A percentile compares a stretch with the other conserved stretches of the same genome.
These are phyloP conservation scores for Amphirosellinia nigrospora DNA, from an alignment of 495 filamentous ascomycete genomes.

Conservation along the genomic window DNA sequence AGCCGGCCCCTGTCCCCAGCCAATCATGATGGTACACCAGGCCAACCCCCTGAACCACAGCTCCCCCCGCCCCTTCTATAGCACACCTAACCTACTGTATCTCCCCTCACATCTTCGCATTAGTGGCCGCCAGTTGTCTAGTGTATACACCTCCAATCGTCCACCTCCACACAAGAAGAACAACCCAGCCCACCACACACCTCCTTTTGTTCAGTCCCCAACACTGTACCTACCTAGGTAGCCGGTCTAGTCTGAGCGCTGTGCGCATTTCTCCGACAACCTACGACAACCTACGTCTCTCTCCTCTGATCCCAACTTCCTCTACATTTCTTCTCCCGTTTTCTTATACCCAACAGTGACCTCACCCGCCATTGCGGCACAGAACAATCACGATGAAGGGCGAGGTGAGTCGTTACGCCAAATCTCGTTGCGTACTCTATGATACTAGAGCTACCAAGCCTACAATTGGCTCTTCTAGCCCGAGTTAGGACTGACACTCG, in stretches of 20 bases:
- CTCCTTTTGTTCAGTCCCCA: conserved; percentile 21
- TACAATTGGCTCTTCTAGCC: background rate
- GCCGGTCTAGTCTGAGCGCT: conserved; percentile 29
- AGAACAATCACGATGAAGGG: conserved; percentile 44
- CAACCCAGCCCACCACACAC: conserved; percentile 22
- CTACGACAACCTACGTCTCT: no score
- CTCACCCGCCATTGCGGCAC: conserved; percentile 29
- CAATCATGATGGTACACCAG: background rate
- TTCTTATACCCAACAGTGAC: conserved; percentile 23
- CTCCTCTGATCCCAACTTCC: conserved; percentile 31
- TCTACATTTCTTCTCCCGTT: conserved; percentile 29
- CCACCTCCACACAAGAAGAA: conserved; percentile 18
- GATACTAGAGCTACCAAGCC: background rate
- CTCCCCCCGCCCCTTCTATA: conserved; percentile 3
- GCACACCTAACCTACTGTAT: background rate
- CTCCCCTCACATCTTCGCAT: conserved; percentile 14
- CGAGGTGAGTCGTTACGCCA: conserved; percentile 39
- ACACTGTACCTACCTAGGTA: conserved; percentile 12
- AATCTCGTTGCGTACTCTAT: conserved; percentile 10
- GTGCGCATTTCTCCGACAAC: conserved; percentile 34
- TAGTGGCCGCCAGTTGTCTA: conserved; percentile 22
- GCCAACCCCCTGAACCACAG: conserved; percentile 20
- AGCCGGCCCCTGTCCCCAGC: background rate
- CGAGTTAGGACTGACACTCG: conserved; percentile 7
- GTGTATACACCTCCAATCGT: background rate